Base-by-base conservation (phyloP, 805 yeast species). In the Hanseniaspora clermontiae region DNA sequence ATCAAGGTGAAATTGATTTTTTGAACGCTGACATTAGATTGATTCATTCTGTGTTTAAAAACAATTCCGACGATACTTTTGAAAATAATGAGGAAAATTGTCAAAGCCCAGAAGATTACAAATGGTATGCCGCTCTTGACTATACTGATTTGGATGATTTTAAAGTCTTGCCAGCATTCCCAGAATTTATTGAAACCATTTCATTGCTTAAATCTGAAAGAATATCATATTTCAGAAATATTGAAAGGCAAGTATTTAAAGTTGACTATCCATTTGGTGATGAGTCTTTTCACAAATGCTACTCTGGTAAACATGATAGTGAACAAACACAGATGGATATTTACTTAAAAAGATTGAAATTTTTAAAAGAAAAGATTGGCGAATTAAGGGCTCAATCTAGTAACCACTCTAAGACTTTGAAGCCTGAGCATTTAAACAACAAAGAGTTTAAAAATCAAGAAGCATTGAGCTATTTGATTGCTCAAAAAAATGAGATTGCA, bases 51-150 rank as follows among this genome's bases (percentile, higher is more conserved):
- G 68, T 73, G 5, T 84, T 87, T 67, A 75, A 77, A 49, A 87
- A 83, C 57, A 68, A 72, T 7, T 74, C 82, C 3, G 67, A 75
- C 0, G 72, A 73, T 11, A 14, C 7, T 5, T 24, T 31, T 42
- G 77, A 75, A 57, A 15, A 14, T 14, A 36, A 3, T 36, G 55
- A 38, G 32, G 29, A 40, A 12, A 3, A 20, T 50, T 38, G 53
- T 50, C 10, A 19, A 11, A 51, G 46, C 15, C 37, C 32, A n/a
- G 55, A 57, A 20, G 39, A 36, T 5, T 34, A 38, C n/a, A n/a
- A 31, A 11, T 89, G 96, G 96, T 72, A 79, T 49, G 95, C 88
- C 63, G 68, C 73, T 24, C 84, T 84, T 57, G 96, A 89, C 65
- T 89, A 78, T 61, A 71, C 78, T 11, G 96, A 89, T 61, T 64